phyloP scores from a whole-genome alignment of 148 eudicot genomes.

The Vaccinium macrocarpon region DNA sequence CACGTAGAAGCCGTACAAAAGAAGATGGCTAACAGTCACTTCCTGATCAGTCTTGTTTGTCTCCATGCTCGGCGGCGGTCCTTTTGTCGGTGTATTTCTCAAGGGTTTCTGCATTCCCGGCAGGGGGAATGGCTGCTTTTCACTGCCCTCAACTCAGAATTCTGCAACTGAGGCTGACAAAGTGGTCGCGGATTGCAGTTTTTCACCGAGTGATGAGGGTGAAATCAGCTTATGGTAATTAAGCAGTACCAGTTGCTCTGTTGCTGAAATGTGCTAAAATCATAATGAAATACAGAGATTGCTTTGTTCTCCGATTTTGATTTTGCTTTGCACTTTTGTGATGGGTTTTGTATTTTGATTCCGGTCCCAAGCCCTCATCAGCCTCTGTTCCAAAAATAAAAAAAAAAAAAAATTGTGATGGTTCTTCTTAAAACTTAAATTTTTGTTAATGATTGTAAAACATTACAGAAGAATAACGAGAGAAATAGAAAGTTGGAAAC shows the following conservation, averaged over 20 bases:
- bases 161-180: neutral
- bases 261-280: neutral
- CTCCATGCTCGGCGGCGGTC: neutral
- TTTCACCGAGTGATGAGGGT: neutral
- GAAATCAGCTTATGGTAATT: neutral
- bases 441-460: too few relatives aligned
- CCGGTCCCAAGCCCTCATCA: too few relatives aligned
- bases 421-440: too few relatives aligned
- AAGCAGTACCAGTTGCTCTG: neutral
- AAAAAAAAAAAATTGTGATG: too few relatives aligned
- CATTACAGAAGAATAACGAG: too few relatives aligned
- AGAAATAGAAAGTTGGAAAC: too few relatives aligned
- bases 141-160: neutral
- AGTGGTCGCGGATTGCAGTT: neutral
- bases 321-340: neutral
- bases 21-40: neutral
- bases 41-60: neutral
- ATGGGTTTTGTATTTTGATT: too few relatives aligned
- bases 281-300: neutral
- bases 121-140: neutral
- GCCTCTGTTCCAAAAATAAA: too few relatives aligned
- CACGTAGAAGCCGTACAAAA: too few relatives aligned
- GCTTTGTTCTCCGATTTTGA: neutral
- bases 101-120: neutral
- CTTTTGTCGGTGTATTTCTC: neutral